Percentiles rank a stretch among this genome's conserved stretches.
These are phyloP conservation scores for Umbelopsis sp. DNA, from an alignment of 192 early-diverging fungal species.

Conservation along the genomic window DNA sequence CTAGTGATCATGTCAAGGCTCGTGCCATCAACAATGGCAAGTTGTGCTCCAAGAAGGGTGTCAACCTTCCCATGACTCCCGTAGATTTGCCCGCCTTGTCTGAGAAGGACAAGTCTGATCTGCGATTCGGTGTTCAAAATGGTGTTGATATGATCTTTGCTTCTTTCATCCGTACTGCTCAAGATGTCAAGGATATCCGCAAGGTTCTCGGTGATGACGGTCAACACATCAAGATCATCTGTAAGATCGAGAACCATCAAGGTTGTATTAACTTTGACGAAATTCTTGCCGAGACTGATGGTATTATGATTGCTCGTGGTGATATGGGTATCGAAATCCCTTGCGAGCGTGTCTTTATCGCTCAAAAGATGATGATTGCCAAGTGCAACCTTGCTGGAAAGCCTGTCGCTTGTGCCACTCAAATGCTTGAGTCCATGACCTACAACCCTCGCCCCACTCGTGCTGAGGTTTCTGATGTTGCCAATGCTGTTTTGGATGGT, in stretches of 20 bases:
- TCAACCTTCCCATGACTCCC: conserved; percentile 84
- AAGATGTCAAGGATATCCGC: conserved; percentile 90
- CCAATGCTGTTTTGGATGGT: conserved; percentile 93
- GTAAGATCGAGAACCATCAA: conserved; percentile 95
- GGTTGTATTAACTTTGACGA: conserved; percentile 95
- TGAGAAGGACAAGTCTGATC: conserved; percentile 85
- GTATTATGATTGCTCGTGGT: conserved; percentile 95
- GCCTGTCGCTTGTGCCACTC: conserved; percentile 91
- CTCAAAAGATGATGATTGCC: conserved; percentile 96
- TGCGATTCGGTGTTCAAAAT: conserved; percentile 87
- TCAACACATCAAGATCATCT: conserved; percentile 90
- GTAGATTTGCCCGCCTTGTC: conserved; percentile 91
- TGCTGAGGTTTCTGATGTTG: conserved; percentile 94
- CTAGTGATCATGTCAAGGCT: conserved; percentile 56
- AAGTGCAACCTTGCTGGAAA: conserved; percentile 95
- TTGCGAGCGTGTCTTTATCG: conserved; percentile 83
- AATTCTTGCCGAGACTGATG: conserved; percentile 88
- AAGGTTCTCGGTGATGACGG: conserved; percentile 74
- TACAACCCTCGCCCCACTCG: conserved; percentile 95
- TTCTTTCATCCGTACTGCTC: conserved; percentile 88
- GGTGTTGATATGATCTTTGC: conserved; percentile 93
- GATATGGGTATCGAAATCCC: conserved; percentile 95
- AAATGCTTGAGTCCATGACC: conserved; percentile 96
- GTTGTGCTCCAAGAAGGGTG: conserved; percentile 87
- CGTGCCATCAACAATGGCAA: conserved; percentile 77